These are phyloP conservation scores for Pogostemon cablin DNA, from an alignment of 257 asterid genomes.

Conservation along the genomic window DNA sequence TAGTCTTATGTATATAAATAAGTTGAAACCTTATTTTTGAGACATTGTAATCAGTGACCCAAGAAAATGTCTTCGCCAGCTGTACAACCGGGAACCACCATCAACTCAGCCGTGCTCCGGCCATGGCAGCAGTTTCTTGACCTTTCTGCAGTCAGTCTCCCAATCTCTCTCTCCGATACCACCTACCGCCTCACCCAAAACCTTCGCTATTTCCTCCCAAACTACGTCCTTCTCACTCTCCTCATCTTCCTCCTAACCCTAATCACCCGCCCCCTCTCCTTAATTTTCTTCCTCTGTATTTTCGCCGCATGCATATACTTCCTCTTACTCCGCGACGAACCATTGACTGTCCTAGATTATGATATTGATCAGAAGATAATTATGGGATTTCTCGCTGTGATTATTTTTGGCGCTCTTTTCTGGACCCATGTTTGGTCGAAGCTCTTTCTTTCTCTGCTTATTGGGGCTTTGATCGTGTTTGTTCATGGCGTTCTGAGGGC, in stretches of 20 bases:
- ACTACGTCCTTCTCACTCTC: slow-evolving; percentile 60
- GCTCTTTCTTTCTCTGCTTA: slow-evolving; percentile 45
- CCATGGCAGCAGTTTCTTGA: slow-evolving; percentile 73
- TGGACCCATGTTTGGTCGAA: slow-evolving; percentile 67
- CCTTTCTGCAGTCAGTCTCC: slow-evolving; percentile 62
- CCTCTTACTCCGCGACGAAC: slow-evolving; percentile 53
- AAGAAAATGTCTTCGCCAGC: slow-evolving; percentile 39
- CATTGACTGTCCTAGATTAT: slow-evolving; percentile 54
- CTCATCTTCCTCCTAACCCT: slow-evolving; percentile 63
- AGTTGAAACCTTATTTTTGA: slow-evolving; percentile 11
- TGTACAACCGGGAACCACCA: slow-evolving; percentile 47
- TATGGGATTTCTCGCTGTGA: slow-evolving; percentile 49
- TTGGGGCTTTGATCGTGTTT: slow-evolving; percentile 55
- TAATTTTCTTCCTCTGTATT: slow-evolving; percentile 65
- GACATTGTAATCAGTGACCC: slow-evolving; percentile 26
- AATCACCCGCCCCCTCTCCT: slow-evolving; percentile 62
- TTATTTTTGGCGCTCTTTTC: slow-evolving; percentile 58
- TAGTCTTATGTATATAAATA: not conserved
- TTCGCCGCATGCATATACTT: slow-evolving; percentile 53
- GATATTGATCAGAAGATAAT: slow-evolving; percentile 57
- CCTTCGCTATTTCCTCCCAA: slow-evolving; percentile 68
- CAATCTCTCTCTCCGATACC: slow-evolving; percentile 83
- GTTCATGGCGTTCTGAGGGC: slow-evolving; percentile 79
- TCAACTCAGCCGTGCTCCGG: slow-evolving; percentile 51
- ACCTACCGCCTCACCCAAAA: slow-evolving; percentile 71